Base-by-base conservation (phyloP, 345 rosid genomes). In the Psidium guajava region DNA sequence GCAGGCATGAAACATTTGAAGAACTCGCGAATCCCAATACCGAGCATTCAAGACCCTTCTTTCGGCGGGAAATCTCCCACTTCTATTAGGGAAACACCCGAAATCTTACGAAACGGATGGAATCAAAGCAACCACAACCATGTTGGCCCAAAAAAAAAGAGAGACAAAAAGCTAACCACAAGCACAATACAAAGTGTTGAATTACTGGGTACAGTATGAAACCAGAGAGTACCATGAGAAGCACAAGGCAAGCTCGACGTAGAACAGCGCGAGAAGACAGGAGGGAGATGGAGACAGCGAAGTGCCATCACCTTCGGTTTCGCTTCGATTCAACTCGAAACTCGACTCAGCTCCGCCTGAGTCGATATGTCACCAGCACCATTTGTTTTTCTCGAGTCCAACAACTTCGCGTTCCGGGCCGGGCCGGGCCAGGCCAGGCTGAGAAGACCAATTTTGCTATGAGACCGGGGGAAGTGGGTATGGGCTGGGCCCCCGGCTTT, bases 211-310 rank as follows among this genome's bases (percentile, higher is more conserved):
- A 32, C 75, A 28, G 75, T 64, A 64, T 32, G 1, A 0, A 64
- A 32, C 6, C 8, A 64, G 77, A 16, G 44, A 32, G 3, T 16
- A 82, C 83, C 83, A 6, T 55, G 83, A 20, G 83, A 28, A 27
- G 83, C 24, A 5, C 58, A 53, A 82, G 57, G 36, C 13, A 80
- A 86, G 80, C 84, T 88, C 27, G 92, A 88, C 84, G 51, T n/a
- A 40, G 84, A 13, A 54, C 50, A 32, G 74, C 52, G 83, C 81
- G 57, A 55, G 50, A 87, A 88, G 75, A 85, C 32, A 24, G 88
- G 24, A 25, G 94, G 91, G 84, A 89, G 89, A 88, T 84, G 92
- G 61, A 91, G 89, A 84, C 86, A 85, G 77, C 85, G 92, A 84
- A 88, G 51, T 40, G 90, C 94, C 95, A 95, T 93, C 8, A 32